A percentile compares a stretch with the other conserved stretches of the same genome.
These are phyloP conservation scores for Piromyces finnis DNA, from an alignment of 192 early-diverging fungal genomes.

Conservation along the genomic window DNA sequence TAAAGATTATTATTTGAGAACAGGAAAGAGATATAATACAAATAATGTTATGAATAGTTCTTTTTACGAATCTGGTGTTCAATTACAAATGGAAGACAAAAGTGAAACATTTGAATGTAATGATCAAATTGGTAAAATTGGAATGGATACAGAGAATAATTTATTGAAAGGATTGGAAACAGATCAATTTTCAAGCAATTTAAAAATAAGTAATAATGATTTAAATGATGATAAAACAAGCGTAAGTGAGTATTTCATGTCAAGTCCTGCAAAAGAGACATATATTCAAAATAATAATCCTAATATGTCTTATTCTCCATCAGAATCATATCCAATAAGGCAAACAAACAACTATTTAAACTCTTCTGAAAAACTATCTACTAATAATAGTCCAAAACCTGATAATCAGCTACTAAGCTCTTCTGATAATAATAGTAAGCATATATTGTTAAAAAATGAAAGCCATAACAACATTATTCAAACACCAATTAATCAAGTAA, in stretches of 20 bases:
- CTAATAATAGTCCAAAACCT: background rate
- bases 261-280: background rate
- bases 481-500: background rate
- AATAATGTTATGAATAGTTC: background rate
- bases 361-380: background rate
- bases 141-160: background rate
- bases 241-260: background rate
- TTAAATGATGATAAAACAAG: background rate
- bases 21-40: background rate
- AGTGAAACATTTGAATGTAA: background rate
- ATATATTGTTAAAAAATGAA: background rate
- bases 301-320: background rate
- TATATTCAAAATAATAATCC: background rate
- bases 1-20: background rate
- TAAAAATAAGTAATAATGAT: background rate
- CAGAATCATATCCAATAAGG: background rate
- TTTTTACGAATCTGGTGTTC: background rate
- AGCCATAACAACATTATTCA: background rate
- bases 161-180: background rate
- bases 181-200: background rate
- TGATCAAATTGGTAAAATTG: background rate
- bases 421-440: background rate
- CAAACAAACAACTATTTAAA: background rate
- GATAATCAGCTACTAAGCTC: background rate
- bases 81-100: background rate